Evolutionary conservation across 106 monocot genomes (phyloP).

Genomic region (Platanthera zijinensis): DNA sequence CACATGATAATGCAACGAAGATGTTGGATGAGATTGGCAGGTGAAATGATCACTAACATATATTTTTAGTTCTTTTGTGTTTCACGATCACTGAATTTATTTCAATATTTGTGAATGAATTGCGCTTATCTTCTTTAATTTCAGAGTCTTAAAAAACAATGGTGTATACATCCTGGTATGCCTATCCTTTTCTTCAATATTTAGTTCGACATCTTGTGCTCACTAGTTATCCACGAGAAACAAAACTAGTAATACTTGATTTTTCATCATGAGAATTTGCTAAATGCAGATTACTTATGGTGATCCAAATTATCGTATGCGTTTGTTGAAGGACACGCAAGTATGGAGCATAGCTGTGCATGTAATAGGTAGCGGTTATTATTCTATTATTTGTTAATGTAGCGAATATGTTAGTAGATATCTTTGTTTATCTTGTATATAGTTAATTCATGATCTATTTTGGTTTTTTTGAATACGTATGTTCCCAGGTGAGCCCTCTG

Average conservation of each 20-base stretch:
- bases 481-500: too few species aligned
- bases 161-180: conserved; percentile 94
- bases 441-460: not conserved
- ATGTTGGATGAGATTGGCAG: conserved; percentile 91
- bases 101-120: not conserved
- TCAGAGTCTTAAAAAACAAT: conserved; percentile 78
- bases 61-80: not conserved
- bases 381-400: not conserved
- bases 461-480: not conserved
- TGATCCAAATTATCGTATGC: conserved; percentile 76
- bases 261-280: not conserved
- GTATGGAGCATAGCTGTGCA: conserved; percentile 72
- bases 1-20: conserved; percentile 61
- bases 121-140: conserved; percentile 1
- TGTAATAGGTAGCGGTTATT: conserved; percentile 60
- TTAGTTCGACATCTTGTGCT: not conserved
- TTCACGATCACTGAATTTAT: not conserved
- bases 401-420: not conserved
- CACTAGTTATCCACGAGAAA: not conserved
- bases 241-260: not conserved
- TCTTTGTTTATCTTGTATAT: not conserved
- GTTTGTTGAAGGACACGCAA: conserved; percentile 44
- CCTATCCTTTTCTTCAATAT: not conserved
- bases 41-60: conserved; percentile 20
- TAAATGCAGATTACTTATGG: conserved; percentile 87